Evolutionary conservation across 768 basidiomycete genomes (phyloP), one percentile per base, ranked within the genome.

Genomic region (Leccinellum albellum): DNA sequence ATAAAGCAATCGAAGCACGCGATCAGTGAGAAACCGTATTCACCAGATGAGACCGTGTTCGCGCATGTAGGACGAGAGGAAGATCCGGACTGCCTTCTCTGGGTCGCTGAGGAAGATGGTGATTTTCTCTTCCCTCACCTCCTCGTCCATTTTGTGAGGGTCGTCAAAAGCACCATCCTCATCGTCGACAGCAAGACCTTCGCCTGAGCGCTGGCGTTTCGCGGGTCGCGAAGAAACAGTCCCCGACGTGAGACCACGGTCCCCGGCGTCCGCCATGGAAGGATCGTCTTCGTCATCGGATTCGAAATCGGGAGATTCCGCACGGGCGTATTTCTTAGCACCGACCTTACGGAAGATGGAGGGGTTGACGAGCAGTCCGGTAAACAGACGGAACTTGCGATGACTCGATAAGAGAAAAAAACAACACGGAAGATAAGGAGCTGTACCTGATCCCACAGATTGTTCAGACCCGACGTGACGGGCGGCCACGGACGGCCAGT

Each of bases 1-100:
- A 21, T 23, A 23, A 50, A 37, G 55, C 49, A n/a, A 24, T 40
- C 13, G 40, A 31, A 7, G 17, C n/a, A 20, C 5, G 5, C 20
- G 23, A 54, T 50, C 40, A 29, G 7, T 48, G 47, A 52, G 32
- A 28, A 59, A 17, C 50, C 6, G 9, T 9, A 65, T 78, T n/a
- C 57, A 88, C 89, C 86, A 90, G 54, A 84, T 78, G 48, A 88
- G 76, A 24, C 90, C 90, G 55, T 83, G 82, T 53, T 83, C 79
- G 33, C 82, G 77, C 73, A 84, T 86, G 62, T 83, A 80, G 5
- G 87, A 87, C 0, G 88, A 87, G 57, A 92, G 74, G 70, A 90
- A 92, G 20, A 89, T 76, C 54, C 76, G 82, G 53, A 86, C 71
- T 29, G 75, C 70, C 9, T 67, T 69, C 61, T 84, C 87, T 0